phyloP scores from a whole-genome alignment of 768 basidiomycete genomes.

The Pulveroboletus sp. region DNA sequence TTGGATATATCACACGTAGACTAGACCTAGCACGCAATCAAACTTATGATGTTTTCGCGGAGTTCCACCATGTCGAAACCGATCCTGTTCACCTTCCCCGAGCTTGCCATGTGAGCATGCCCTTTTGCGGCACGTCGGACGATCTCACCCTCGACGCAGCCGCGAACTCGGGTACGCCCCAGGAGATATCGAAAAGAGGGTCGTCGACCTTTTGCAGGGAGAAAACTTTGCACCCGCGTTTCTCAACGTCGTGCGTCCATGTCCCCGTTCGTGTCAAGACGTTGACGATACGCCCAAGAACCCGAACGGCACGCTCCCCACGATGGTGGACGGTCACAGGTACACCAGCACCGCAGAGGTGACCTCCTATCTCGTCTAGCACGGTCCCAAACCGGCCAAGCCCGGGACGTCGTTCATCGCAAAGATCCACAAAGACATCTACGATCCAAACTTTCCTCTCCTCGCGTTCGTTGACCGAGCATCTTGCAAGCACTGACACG shows the following conservation, averaged over 20 bases:
- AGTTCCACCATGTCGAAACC: conserved; percentile 19
- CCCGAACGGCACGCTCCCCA: conserved; percentile 42
- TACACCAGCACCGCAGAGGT: conserved; percentile 42
- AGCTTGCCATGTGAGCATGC: conserved; percentile 39
- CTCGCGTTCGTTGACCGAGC: conserved; percentile 25
- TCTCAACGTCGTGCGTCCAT: conserved; percentile 34
- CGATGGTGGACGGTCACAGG: conserved; percentile 31
- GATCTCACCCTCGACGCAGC: conserved; percentile 19
- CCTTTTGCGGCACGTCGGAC: too few relatives aligned
- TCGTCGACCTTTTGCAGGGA: conserved; percentile 42
- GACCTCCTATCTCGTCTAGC: conserved; percentile 37
- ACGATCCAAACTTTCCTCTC: conserved; percentile 53
- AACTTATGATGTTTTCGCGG: too few relatives aligned
- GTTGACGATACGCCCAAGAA: conserved; percentile 32
- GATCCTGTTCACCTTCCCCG: conserved; percentile 37
- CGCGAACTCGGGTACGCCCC: conserved; percentile 42
- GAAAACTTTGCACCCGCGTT: conserved; percentile 47
- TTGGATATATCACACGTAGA: conserved; percentile 8
- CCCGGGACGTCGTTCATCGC: conserved; percentile 35
- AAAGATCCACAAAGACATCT: conserved; percentile 41
- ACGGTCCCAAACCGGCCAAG: conserved; percentile 36
- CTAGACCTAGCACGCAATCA: too few relatives aligned
- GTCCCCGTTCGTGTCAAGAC: neutral
- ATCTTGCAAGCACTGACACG: neutral
- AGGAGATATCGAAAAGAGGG: conserved; percentile 34